Evolutionary conservation across 371 early-diverging fungal genomes (phyloP), one percentile per base, ranked within the genome.

Genomic region (Blyttiomyces sp.): DNA sequence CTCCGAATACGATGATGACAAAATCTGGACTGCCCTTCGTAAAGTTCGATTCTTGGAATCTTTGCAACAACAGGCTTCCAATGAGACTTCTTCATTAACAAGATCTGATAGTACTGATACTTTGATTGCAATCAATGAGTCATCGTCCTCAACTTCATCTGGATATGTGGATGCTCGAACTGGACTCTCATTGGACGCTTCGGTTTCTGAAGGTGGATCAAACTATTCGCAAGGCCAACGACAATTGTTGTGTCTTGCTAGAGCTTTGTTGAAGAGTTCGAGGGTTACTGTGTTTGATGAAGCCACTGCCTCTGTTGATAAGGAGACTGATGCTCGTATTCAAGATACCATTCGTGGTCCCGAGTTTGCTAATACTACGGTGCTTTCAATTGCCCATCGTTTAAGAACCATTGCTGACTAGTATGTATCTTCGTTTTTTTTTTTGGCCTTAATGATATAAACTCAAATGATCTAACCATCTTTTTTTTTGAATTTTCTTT

Each of bases 311-410:
- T 60, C 61, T 16, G 70, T 77, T 23, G 78, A 77, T 54, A 45
- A 55, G 45, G 63, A 52, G 11, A 77, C 90, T 6, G 91, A 91
- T 58, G 80, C 84, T 45, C 69, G 81, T 63, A 90, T 93, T 58
- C 92, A 91, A 61, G 64, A 79, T 57, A 91, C 91, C 1, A 93
- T 95, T 55, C 80, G 92, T 19, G 52, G 64, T n/a, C n/a, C n/a
- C 7, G 77, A 77, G 55, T 61, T 79, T 27, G 57, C 39, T 43
- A 59, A 63, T 7, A 54, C 53, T 16, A 77, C 75, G 5, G 43
- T 74, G 21, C 45, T 77, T 13, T 59, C 55, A 26, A 71, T 80
- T 35, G 77, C 77, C 27, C 77, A 80, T 59, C 65, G 77, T 6
- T 49, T 74, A 34, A 33, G 57, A 26, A 59, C 51, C 4, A 58